Conservation (phyloP, 139 green algal species). For the Ulvella scutata region DNA sequence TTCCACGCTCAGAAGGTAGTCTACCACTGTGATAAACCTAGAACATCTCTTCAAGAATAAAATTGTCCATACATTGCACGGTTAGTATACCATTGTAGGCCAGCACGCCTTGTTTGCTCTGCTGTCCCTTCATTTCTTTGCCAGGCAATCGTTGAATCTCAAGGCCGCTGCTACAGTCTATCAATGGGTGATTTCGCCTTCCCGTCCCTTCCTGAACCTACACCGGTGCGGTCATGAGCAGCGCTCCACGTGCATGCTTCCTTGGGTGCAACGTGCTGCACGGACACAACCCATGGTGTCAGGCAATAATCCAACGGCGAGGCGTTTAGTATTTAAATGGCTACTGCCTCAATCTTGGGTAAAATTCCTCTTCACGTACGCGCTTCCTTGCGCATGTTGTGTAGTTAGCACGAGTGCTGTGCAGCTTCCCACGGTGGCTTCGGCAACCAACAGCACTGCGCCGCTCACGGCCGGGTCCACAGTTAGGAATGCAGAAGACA, state of each 20-base stretch:
- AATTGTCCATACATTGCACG: no score
- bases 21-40: no score
- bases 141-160: no score
- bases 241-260: not conserved
- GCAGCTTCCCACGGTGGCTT: not conserved
- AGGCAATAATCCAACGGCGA: not conserved
- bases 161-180: no score
- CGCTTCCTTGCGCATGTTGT: not conserved
- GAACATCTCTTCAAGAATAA: no score
- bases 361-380: not conserved
- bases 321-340: not conserved
- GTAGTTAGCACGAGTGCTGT: not conserved
- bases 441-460: not conserved
- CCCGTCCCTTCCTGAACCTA: conserved; percentile 4
- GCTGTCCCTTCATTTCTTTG: no score
- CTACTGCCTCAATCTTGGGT: no score
- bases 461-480: conserved; percentile 9
- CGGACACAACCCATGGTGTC: not conserved
- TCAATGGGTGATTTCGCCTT: conserved; percentile 2
- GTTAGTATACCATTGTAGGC: no score
- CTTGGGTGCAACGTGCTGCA: not conserved
- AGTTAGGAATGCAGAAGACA: conserved; percentile 4
- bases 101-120: no score
- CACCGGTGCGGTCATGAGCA: not conserved
- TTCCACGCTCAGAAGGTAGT: no score